Evolutionary conservation across 768 basidiomycete species (phyloP).

Genomic region (Chlorophyllum brunneum): DNA sequence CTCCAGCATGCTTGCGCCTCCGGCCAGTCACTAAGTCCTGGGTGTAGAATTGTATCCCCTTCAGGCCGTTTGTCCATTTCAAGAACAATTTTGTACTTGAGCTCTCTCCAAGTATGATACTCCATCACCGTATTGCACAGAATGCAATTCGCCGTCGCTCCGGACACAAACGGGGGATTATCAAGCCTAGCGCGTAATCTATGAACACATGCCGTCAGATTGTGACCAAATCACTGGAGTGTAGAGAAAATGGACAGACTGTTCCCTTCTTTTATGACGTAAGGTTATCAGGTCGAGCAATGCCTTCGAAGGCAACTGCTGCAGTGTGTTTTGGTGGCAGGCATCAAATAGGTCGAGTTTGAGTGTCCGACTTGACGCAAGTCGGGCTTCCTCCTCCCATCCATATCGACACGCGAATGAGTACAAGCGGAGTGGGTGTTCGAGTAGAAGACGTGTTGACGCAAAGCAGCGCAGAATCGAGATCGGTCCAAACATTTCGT

Average conservation of each 20-base stretch:
- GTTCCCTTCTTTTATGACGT: slow-evolving; percentile 49
- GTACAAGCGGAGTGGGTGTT: slow-evolving; percentile 51
- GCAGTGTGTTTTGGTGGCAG: slow-evolving; percentile 39
- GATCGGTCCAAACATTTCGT: slow-evolving; percentile 64
- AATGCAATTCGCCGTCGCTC: slow-evolving; percentile 43
- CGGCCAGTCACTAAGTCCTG: slow-evolving; percentile 49
- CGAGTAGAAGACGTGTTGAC: slow-evolving; percentile 45
- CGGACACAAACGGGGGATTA: slow-evolving; percentile 54
- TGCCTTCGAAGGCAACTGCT: slow-evolving; percentile 45
- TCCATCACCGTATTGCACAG: slow-evolving; percentile 46
- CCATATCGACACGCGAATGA: slow-evolving; percentile 52
- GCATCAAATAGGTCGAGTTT: slow-evolving; percentile 46
- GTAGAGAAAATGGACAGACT: slow-evolving; percentile 19
- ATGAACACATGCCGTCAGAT: not conserved
- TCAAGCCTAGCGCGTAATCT: slow-evolving; percentile 45
- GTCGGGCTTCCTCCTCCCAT: slow-evolving; percentile 53
- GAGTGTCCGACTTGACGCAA: slow-evolving; percentile 55
- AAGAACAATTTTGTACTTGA: slow-evolving; percentile 50
- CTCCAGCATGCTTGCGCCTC: slow-evolving; percentile 62
- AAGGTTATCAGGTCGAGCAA: slow-evolving; percentile 52
- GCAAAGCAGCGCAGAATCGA: slow-evolving; percentile 58
- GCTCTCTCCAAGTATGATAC: slow-evolving; percentile 62
- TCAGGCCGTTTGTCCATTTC: slow-evolving; percentile 59
- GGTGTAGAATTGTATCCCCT: slow-evolving; percentile 51
- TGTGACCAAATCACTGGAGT: not conserved